Evolutionary conservation across 2,329 filamentous ascomycete species (phyloP).

Genomic region (Fusarium foetens): DNA sequence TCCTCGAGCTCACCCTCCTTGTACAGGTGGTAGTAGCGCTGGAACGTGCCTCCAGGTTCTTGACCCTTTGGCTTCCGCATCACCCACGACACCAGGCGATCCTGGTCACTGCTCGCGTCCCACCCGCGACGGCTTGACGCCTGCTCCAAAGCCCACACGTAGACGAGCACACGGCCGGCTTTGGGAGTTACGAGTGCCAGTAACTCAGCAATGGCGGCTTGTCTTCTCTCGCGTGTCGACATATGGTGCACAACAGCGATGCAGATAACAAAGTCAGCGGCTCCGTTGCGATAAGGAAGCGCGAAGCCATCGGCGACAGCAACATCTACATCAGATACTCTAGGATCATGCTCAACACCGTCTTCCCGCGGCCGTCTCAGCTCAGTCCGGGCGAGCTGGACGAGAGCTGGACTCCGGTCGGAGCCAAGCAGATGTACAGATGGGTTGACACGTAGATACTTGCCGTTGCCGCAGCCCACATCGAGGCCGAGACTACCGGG

Average conservation of each 20-base stretch:
- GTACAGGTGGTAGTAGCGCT: constrained; percentile 96
- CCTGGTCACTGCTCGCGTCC: constrained; percentile 84
- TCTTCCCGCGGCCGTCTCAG: constrained; percentile 33
- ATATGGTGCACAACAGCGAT: constrained; percentile 96
- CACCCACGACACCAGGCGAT: constrained; percentile 97
- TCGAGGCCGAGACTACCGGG: constrained; percentile 86
- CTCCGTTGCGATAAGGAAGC: constrained; percentile 76
- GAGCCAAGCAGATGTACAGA: constrained; percentile 83
- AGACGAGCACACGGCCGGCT: constrained; percentile 80
- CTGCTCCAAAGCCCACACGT: constrained; percentile 97
- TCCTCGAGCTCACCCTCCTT: constrained; percentile 85
- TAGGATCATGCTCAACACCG: constrained; percentile 20
- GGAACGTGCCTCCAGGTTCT: constrained; percentile 68
- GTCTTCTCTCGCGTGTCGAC: constrained; percentile 77
- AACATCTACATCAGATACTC: constrained; percentile 66
- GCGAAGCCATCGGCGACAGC: constrained; percentile 83
- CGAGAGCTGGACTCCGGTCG: constrained; percentile 76
- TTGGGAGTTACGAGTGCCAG: constrained; percentile 70
- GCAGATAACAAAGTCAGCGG: constrained; percentile 85
- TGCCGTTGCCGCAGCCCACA: constrained; percentile 96
- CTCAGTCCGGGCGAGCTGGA: constrained; percentile 57
- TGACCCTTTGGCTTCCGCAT: constrained; percentile 57
- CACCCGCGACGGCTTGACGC: constrained; percentile 86
- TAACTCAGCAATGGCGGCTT: constrained; percentile 77
- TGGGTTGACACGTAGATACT: constrained; percentile 86